Evolutionary conservation across 1,284 basidiomycete genomes (phyloP), one percentile per base, ranked within the genome.

Genomic region (Megacollybia platyphylla): DNA sequence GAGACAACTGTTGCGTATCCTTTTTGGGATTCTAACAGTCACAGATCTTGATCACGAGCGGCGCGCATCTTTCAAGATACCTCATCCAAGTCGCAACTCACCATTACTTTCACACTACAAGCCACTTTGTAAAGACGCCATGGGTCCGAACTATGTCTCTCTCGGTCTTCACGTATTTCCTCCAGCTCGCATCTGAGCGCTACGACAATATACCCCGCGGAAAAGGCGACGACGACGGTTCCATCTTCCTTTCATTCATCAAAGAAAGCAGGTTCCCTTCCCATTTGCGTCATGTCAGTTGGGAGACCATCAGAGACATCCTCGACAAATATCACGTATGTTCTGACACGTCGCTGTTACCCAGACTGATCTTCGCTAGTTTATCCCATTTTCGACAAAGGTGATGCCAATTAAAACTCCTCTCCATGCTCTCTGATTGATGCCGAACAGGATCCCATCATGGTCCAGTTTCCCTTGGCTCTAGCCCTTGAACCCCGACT

Each of bases 41-140:
- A 46, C 49, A 85, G 82, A 80, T 80, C 52, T 67, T 86, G 44
- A 61, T 85, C 47, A 67, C 70, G 42, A 81, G 79, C 52, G 81
- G 81, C 46, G 82, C 80, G 43, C 79, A 81, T 54, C 57, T 85
- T 49, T 86, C 82, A 48, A 73, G 82, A 46, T 86, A 86, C 59
- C 68, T 86, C 44, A 67, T 78, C 36, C 83, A 86, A 58, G 70
- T 80, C 44, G 76, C 82, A 40, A 75, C 81, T 42, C 80, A 84
- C 46, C 82, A 86, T 54, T 83, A 76, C 54, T 85, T 82, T 55
- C 72, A 76, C 49, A 72, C 78, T 1, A 71, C 75, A 49, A 63
- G 74, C 20, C 78, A 80, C 47, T 86, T 83, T 51, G 71, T 85
- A 57, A 84, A 83, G 59, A 70, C 73, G 1, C 62, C 63, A 18